These are phyloP conservation scores for Artemisia tridentata DNA, from an alignment of 129 eudicot species.

Conservation along the genomic window DNA sequence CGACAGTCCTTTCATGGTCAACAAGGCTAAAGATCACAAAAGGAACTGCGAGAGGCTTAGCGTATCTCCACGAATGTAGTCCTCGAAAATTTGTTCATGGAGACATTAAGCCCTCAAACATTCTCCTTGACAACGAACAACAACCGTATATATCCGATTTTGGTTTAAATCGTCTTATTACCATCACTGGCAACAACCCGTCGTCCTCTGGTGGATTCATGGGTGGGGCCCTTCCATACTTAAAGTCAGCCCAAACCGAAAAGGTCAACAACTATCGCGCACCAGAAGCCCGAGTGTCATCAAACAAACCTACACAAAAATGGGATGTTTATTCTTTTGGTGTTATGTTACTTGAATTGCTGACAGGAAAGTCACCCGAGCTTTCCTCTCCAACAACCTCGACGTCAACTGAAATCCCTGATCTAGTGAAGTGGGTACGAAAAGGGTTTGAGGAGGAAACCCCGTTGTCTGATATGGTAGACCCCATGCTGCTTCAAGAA, in stretches of 20 bases:
- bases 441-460: constrained; percentile 88
- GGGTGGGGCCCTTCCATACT: constrained; percentile 83
- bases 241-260: constrained; percentile 60
- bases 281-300: constrained; percentile 70
- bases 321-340: constrained; percentile 98
- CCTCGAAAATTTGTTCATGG: constrained; percentile 97
- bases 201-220: constrained; percentile 93
- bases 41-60: constrained; percentile 85
- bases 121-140: constrained; percentile 75
- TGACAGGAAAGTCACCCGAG: constrained; percentile 89
- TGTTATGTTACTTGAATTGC: constrained; percentile 73
- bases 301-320: constrained; percentile 70
- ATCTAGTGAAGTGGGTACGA: constrained; percentile 84
- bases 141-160: constrained; percentile 87
- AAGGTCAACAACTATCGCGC: constrained; percentile 65
- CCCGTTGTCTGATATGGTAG: constrained; percentile 86
- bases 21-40: constrained; percentile 72
- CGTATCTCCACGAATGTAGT: constrained; percentile 97
- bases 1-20: constrained; percentile 66
- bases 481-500: constrained; percentile 81
- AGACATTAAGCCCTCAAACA: constrained; percentile 89
- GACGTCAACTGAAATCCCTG: constrained; percentile 62
- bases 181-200: constrained; percentile 81
- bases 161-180: constrained; percentile 75
- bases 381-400: constrained; percentile 73